Evolutionary conservation across 2,329 filamentous ascomycete species (phyloP), one percentile per base, ranked within the genome.

Genomic region (Cladosporium sp.): DNA sequence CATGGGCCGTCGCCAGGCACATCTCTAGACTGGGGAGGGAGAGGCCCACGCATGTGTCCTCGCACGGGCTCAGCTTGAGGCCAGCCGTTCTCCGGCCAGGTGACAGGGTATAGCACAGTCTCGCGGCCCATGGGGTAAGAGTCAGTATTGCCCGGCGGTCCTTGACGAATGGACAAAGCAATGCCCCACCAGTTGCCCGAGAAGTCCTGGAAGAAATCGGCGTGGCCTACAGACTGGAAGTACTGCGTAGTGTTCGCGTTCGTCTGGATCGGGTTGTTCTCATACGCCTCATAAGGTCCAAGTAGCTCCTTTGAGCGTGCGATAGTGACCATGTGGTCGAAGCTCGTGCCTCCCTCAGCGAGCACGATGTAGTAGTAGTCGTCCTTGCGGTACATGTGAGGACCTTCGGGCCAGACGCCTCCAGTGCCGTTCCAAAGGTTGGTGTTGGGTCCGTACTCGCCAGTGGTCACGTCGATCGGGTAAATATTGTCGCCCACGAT

Each of bases 51-150:
- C 81, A 85, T 84, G 3, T 69, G 67, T 2, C 84, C 84, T 1
- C 74, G 71, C 4, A 85, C 78, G 1, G 77, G 79, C 58, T 63
- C 82, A 68, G 59, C 81, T 51, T 69, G 67, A 68, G 74, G 75
- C 69, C 71, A 76, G 52, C 81, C 78, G 0, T 79, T 81, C 4
- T 79, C 74, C 0, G 79, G 67, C 86, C 84, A 88, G 0, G 76
- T 82, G 1, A 81, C 83, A 0, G 82, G 79, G 12, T 78, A 80
- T 4, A 86, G 73, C 0, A 85, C 80, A 0, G 82, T 81, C 71
- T 88, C 85, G 11, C 85, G 77, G 1, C 85, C 85, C 84, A 86
- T 85, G 0, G 84, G 83, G 68, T 82, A 85, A 5, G 61, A 64
- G 24, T 76, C 75, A 32, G 72, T 68, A 68, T 75, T 84, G 18